phyloP scores from a whole-genome alignment of 73 alveolate genomes.

The Breviolum minutum region DNA sequence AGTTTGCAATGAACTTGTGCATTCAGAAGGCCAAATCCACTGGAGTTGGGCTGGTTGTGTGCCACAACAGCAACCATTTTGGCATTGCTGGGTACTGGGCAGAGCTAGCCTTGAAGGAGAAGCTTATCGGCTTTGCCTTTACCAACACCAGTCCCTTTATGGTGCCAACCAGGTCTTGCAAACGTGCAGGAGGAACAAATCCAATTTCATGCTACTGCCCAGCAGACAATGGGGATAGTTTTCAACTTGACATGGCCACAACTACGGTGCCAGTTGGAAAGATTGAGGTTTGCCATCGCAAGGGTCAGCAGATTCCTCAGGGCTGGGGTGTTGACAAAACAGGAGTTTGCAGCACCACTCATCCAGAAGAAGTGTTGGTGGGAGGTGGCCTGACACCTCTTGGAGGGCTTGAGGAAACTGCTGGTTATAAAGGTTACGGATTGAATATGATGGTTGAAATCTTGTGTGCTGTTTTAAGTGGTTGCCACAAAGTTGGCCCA shows the following conservation, averaged over 20 bases:
- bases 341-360: constrained; percentile 24
- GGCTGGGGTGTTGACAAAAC: constrained; percentile 87
- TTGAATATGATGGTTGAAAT: constrained; percentile 87
- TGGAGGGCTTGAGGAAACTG: constrained; percentile 85
- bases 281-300: constrained; percentile 79
- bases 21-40: constrained; percentile 64
- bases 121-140: constrained; percentile 76
- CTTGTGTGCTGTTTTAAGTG: constrained; percentile 53
- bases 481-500: constrained; percentile 74
- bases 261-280: constrained; percentile 93
- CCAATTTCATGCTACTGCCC: constrained; percentile 94
- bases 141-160: constrained; percentile 90
- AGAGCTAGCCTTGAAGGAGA: constrained; percentile 56
- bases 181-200: constrained; percentile 80
- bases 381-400: constrained; percentile 92
- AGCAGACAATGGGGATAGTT: constrained; percentile 53
- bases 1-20: constrained; percentile 63
- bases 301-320: constrained; percentile 63
- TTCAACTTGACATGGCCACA: constrained; percentile 92
- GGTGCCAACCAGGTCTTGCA: constrained; percentile 71
- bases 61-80: constrained; percentile 84
- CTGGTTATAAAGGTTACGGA: constrained; percentile 93
- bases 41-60: constrained; percentile 81
- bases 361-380: constrained; percentile 30
- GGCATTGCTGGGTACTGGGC: constrained; percentile 94